Base-by-base conservation (phyloP, 257 asterid genomes). In the Linaria vulgaris region DNA sequence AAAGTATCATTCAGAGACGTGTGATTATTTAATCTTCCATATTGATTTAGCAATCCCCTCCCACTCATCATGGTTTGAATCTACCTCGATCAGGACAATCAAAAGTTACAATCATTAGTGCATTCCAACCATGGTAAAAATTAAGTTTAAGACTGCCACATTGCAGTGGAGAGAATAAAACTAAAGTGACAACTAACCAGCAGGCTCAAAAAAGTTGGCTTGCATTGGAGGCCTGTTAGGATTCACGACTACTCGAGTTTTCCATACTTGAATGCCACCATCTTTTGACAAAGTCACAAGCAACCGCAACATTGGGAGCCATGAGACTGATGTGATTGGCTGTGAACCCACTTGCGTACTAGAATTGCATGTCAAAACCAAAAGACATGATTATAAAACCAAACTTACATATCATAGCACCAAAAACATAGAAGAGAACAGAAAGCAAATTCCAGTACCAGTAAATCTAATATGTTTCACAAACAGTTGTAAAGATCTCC, bases 271-370 rank as follows among this genome's bases (percentile, higher is more conserved):
- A 74, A 90, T 72, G 74, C 83, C 79, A 74, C 99, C 99, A 80
- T 94, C 99, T 78, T 84, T 94, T 64, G 97, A 84, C 80, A 94
- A 77, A 22, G 99, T 94, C 65, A 94, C 89, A 48, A 94, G 91
- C 77, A 90, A 72, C 62, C 90, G 94, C 91, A 85, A 72, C 76
- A 83, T 38, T 37, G 97, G 94, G 41, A 87, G 84, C 99, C 99
- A 94, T 67, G 95, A 71, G 71, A 94, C 86, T n/a, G 97, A 87
- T 64, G 81, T 76, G 72, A 94, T 90, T 74, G 99, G 95, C 79
- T 94, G 99, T 72, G 99, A 90, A 68, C 99, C 97, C 69, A 91
- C 99, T 76, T 94, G 99, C 5, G 97, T 94, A 60, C 99, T 94
- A 81, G 76, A 79, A 71, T 82, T 69, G 66, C 71, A 82, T 50